Conservation (phyloP, 2,329 filamentous ascomycete genomes). For the Alternaria viburni region DNA sequence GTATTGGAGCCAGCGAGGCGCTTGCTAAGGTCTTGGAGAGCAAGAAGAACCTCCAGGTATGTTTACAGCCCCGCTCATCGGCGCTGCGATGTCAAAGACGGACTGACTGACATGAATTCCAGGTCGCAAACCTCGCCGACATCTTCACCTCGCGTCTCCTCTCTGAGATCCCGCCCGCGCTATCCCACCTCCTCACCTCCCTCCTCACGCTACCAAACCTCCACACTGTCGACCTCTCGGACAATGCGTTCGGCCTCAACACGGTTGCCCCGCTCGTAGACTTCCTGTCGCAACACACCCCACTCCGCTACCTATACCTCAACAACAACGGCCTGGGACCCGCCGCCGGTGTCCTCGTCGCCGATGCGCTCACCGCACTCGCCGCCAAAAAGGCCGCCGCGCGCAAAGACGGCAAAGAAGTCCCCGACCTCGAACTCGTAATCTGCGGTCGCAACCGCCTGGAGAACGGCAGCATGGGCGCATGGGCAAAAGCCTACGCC, state of each 20-base stretch:
- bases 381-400: constrained; percentile 84
- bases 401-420: constrained; percentile 71
- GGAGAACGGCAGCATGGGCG: constrained; percentile 94
- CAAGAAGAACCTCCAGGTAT: constrained; percentile 80
- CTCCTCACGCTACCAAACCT: constrained; percentile 86
- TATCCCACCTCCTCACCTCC: constrained; percentile 83
- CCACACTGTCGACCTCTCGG: constrained; percentile 91
- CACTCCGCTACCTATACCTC: constrained; percentile 90
- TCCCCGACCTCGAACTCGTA: constrained; percentile 90
- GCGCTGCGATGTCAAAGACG: background rate
- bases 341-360: constrained; percentile 85
- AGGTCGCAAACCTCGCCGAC: constrained; percentile 87
- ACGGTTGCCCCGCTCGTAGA: constrained; percentile 90
- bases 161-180: constrained; percentile 89
- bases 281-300: constrained; percentile 86
- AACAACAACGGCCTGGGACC: constrained; percentile 99
- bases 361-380: constrained; percentile 82
- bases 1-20: constrained; percentile 83
- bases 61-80: constrained; percentile 7
- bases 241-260: constrained; percentile 97
- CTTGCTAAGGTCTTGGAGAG: constrained; percentile 83
- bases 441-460: constrained; percentile 95
- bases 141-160: constrained; percentile 96
- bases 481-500: constrained; percentile 87
- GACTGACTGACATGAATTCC: constrained; percentile 38